A percentile compares a stretch with the other conserved stretches of the same genome.
These are phyloP conservation scores for Aspergillus cavernicola DNA, from an alignment of 495 filamentous ascomycete species.

Conservation along the genomic window DNA sequence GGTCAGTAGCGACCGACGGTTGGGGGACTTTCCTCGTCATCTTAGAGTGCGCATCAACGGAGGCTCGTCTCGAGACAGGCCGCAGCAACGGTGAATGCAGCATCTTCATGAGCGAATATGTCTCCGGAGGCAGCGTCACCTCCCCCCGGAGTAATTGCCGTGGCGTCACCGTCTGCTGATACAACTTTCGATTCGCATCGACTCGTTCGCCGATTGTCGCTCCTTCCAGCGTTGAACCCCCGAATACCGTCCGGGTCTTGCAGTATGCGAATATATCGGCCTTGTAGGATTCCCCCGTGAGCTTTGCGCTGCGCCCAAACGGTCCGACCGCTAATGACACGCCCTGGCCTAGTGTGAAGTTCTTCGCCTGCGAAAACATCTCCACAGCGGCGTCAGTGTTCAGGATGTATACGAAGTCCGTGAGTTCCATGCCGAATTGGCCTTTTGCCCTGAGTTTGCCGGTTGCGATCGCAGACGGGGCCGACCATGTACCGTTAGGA, in stretches of 20 bases:
- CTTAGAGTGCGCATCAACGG: neutral
- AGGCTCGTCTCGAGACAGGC: neutral
- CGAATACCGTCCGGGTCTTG: slow-evolving; percentile 92
- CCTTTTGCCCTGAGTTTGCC: slow-evolving; percentile 84
- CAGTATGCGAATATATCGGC: slow-evolving; percentile 87
- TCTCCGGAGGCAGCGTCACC: slow-evolving; percentile 71
- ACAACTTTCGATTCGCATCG: slow-evolving; percentile 89
- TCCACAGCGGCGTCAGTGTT: slow-evolving; percentile 82
- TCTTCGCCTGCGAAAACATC: slow-evolving; percentile 83
- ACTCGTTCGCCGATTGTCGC: slow-evolving; percentile 80
- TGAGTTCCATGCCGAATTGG: slow-evolving; percentile 91
- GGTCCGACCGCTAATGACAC: slow-evolving; percentile 90
- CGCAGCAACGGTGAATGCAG: slow-evolving; percentile 9
- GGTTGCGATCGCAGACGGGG: slow-evolving; percentile 82
- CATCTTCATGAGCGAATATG: slow-evolving; percentile 63
- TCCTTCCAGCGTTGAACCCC: slow-evolving; percentile 84
- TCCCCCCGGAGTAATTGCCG: slow-evolving; percentile 70
- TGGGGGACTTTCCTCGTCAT: neutral
- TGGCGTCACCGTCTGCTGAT: slow-evolving; percentile 73
- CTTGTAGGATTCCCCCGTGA: slow-evolving; percentile 76
- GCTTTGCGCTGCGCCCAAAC: slow-evolving; percentile 85
- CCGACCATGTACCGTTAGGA: slow-evolving; percentile 83
- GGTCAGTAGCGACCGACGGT: neutral
- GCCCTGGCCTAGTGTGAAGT: slow-evolving; percentile 82
- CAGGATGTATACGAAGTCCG: slow-evolving; percentile 96